phyloP scores from a whole-genome alignment of 441 rosid species.

The Pelargonium citronellum region DNA sequence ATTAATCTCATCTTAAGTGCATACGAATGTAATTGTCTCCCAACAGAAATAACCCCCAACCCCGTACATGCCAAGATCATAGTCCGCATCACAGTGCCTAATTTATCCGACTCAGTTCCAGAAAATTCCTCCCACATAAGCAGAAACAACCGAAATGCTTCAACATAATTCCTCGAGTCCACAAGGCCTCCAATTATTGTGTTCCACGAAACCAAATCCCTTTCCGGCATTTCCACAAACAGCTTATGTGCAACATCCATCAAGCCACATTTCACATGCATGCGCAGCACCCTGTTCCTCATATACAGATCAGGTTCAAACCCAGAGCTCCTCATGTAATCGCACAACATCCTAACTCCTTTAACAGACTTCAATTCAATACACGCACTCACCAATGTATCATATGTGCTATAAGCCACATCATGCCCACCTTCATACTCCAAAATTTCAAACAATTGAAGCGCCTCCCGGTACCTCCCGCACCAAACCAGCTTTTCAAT shows the following conservation, averaged over 20 bases:
- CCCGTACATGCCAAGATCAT: constrained; percentile 71
- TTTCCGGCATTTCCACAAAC: constrained; percentile 74
- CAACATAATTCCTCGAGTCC: constrained; percentile 48
- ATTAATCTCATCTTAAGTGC: constrained; percentile 48
- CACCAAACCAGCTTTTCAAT: constrained; percentile 62
- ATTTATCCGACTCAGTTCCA: constrained; percentile 47
- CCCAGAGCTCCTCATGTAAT: constrained; percentile 47
- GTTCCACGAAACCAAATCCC: constrained; percentile 60
- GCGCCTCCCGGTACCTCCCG: constrained; percentile 55
- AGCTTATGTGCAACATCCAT: constrained; percentile 55
- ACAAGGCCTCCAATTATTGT: constrained; percentile 57
- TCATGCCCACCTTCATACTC: constrained; percentile 50
- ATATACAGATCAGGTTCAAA: constrained; percentile 54
- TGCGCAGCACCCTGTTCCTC: constrained; percentile 60
- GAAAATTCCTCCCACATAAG: constrained; percentile 72
- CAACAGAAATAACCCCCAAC: constrained; percentile 45
- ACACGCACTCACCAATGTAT: constrained; percentile 70
- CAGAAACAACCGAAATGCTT: constrained; percentile 61
- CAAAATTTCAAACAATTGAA: constrained; percentile 74
- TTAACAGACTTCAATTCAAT: constrained; percentile 59
- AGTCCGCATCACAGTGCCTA: constrained; percentile 29
- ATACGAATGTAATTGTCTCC: constrained; percentile 69
- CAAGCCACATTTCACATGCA: constrained; percentile 81
- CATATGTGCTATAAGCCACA: constrained; percentile 52
- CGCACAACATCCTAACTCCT: constrained; percentile 59